phyloP scores from a whole-genome alignment of 2,329 filamentous ascomycete genomes.

The Aureobasidium sp. region DNA sequence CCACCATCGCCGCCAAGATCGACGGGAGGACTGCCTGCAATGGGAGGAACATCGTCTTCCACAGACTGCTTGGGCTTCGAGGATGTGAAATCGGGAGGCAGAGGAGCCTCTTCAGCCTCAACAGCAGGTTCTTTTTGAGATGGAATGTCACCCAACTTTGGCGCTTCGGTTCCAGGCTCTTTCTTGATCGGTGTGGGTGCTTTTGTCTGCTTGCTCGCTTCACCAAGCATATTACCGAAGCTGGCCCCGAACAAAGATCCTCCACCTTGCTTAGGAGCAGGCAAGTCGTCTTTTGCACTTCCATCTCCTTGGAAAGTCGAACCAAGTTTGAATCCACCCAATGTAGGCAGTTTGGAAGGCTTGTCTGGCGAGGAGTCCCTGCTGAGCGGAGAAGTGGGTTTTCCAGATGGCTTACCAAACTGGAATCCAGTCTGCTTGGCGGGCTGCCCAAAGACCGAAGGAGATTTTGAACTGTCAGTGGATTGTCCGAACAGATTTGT shows the following conservation, averaged over 20 bases:
- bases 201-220: conserved; percentile 30
- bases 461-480: not conserved
- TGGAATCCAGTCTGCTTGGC: conserved; percentile 10
- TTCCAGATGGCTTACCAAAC: conserved; percentile 18
- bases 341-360: conserved; percentile 26
- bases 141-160: conserved; percentile 28
- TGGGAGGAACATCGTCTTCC: conserved; percentile 30
- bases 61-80: conserved; percentile 20
- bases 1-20: conserved; percentile 27
- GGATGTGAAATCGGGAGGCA: conserved; percentile 32
- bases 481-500: not conserved
- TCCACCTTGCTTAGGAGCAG: conserved; percentile 35
- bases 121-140: conserved; percentile 13
- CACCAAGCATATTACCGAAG: conserved; percentile 25
- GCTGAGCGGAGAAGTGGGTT: conserved; percentile 14
- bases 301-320: conserved; percentile 61
- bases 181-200: conserved; percentile 31
- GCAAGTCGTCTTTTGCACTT: conserved; percentile 50
- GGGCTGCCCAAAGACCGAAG: conserved; percentile 1
- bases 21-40: conserved; percentile 41
- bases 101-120: conserved; percentile 22
- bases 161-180: conserved; percentile 27
- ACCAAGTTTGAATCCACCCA: conserved; percentile 55
- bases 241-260: conserved; percentile 25
- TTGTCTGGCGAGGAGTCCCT: conserved; percentile 14